Evolutionary conservation across 2,329 filamentous ascomycete genomes (phyloP), one percentile per base, ranked within the genome.

Genomic region (Neopestalotiopsis rosae): DNA sequence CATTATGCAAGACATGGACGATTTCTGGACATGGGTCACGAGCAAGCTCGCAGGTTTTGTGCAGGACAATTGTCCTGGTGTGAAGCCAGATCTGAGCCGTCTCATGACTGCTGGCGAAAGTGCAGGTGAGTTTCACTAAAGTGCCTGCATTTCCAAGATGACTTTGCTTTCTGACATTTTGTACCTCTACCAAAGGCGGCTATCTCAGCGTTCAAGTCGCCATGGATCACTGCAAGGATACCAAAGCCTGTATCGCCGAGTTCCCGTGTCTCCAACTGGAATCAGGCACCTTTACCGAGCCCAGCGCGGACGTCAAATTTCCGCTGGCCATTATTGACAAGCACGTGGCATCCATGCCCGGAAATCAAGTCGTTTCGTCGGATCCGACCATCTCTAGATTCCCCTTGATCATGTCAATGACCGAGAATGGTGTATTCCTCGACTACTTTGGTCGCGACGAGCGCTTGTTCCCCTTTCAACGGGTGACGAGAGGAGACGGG

Each of bases 1-100:
- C 58, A 61, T 61, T 30, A 61, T 61, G 58, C 58, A 61, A 61
- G 58, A 38, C 58, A 61, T 61, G 58, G 28, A 61, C 58, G 58
- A 61, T 10, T 61, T 61, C 58, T 61, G 58, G 58, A 61, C 58
- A 5, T 61, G 58, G 58, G n/a, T 61, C 58, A 61, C 24, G 58
- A 13, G 14, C 12, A 30, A 5, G 20, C 24, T 61, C 12, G 58
- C n/a, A 9, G 9, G 14, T 20, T 30, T 61, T 61, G 58, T 61
- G 20, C 58, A 61, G 58, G 24, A 20, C 58, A 7, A 52, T 2
- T 52, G 17, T 52, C n/a, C n/a, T 9, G 3, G n/a, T 7, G n/a
- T 52, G 17, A 52, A n/a, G 45, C 45, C 45, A 17, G n/a, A 52
- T 20, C 17, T 52, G 6, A 3, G 6, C 45, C 45, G n/a, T 3